Percentiles rank a stretch among this genome's conserved stretches.
Conservation (phyloP, 306 rosid species). For the Sophora flavescens region DNA sequence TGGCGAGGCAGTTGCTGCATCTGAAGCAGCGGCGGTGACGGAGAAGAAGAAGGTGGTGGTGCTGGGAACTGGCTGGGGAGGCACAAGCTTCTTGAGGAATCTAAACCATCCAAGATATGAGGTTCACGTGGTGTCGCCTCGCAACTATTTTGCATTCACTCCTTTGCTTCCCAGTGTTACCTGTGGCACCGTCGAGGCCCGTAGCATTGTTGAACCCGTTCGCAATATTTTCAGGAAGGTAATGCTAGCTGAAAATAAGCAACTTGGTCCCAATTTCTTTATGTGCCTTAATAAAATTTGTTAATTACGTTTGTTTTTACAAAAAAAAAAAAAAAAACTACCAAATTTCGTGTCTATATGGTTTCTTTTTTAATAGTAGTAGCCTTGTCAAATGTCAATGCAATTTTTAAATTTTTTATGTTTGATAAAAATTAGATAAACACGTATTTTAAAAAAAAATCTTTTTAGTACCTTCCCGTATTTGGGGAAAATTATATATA, state of each 20-base stretch:
- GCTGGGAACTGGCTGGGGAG: conserved; percentile 99
- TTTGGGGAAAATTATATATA: too few species aligned
- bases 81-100: conserved; percentile 90
- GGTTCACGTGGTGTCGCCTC: conserved; percentile 92
- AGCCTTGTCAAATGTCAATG: conserved; percentile 2
- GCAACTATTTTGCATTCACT: conserved; percentile 92
- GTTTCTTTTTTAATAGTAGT: neutral
- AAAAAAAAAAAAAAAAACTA: neutral
- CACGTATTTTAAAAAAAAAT: neutral
- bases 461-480: neutral
- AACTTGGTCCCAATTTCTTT: neutral
- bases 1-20: conserved; percentile 66
- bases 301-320: neutral
- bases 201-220: conserved; percentile 92
- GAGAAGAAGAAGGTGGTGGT: conserved; percentile 86
- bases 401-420: neutral
- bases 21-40: conserved; percentile 51
- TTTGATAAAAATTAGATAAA: neutral
- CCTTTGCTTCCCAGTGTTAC: conserved; percentile 96
- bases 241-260: neutral
- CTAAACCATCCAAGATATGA: conserved; percentile 75
- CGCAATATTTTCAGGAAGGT: conserved; percentile 91
- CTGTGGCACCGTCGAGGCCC: conserved; percentile 91
- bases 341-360: conserved; percentile 8
- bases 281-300: neutral